These are phyloP conservation scores for Huntiella omanensis DNA, from an alignment of 2,329 filamentous ascomycete species.

Conservation along the genomic window DNA sequence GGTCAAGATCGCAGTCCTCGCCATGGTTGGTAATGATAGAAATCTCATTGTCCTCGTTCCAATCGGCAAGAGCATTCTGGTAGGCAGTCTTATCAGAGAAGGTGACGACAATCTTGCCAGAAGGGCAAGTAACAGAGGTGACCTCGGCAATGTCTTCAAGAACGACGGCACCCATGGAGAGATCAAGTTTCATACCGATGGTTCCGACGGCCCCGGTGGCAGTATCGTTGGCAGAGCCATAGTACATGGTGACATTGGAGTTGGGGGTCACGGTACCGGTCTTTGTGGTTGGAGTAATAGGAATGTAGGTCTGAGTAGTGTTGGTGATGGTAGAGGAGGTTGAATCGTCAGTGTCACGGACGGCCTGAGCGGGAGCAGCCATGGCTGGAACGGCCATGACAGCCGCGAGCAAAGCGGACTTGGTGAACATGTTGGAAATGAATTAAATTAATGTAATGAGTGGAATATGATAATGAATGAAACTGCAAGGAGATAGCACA, in stretches of 20 bases:
- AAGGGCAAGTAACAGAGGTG: slow-evolving; percentile 11
- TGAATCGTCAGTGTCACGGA: no score
- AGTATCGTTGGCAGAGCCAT: slow-evolving; percentile 12
- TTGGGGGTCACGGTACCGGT: slow-evolving; percentile 4
- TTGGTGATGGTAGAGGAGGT: background rate
- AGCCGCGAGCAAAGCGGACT: background rate
- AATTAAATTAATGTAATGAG: no score
- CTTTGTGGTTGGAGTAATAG: slow-evolving; percentile 11
- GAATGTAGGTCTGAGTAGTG: slow-evolving; percentile 5
- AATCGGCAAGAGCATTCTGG: slow-evolving; percentile 12
- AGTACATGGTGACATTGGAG: slow-evolving; percentile 6
- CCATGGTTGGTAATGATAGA: slow-evolving; percentile 25
- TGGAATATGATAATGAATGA: no score
- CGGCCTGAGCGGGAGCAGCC: background rate
- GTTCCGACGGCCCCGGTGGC: slow-evolving; percentile 4
- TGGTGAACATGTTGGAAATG: background rate
- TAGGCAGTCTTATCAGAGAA: slow-evolving; percentile 12
- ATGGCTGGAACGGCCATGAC: background rate
- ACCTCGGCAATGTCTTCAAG: slow-evolving; percentile 13
- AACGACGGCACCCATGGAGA: slow-evolving; percentile 14
- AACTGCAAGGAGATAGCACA: no score
- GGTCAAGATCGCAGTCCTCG: slow-evolving; percentile 22
- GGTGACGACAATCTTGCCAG: slow-evolving; percentile 12
- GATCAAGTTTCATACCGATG: slow-evolving; percentile 14
- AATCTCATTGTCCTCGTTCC: slow-evolving; percentile 13